A percentile compares a stretch with the other conserved stretches of the same genome.
Conservation (phyloP, 148 eudicot genomes). For the Rhododendron mucronatum region DNA sequence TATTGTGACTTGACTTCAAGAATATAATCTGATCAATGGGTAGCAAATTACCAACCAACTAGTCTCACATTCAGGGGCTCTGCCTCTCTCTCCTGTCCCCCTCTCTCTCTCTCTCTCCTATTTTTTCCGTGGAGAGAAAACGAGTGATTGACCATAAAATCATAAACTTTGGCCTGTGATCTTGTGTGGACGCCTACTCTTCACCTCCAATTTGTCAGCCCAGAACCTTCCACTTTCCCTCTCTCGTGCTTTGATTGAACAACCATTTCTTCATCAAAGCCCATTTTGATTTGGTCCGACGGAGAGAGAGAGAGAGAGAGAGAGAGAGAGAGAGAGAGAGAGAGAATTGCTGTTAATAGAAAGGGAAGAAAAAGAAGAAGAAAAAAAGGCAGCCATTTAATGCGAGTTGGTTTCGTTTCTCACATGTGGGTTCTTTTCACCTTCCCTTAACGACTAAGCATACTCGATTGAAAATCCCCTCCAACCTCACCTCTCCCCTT, state of each 20-base stretch:
- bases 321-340: neutral
- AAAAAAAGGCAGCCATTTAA: conserved; percentile 19
- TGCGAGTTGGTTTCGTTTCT: conserved; percentile 39
- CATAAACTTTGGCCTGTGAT: conserved; percentile 1
- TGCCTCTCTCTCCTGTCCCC: neutral
- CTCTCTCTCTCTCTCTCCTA: neutral
- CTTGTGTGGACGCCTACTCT: conserved; percentile 12
- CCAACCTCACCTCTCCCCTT: neutral
- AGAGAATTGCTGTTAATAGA: neutral
- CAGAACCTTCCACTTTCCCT: neutral
- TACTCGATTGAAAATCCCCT: neutral
- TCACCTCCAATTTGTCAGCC: neutral
- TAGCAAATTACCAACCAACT: too few species aligned
- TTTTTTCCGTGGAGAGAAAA: neutral
- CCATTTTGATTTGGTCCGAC: neutral
- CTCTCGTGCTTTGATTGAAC: neutral
- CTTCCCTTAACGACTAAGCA: conserved; percentile 44
- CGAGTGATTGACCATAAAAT: conserved; percentile 1
- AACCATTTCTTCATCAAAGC: neutral
- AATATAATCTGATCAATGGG: too few species aligned
- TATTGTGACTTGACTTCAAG: too few species aligned
- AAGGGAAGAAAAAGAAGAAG: neutral
- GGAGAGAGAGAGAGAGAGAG: neutral
- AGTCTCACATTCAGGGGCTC: too few species aligned
- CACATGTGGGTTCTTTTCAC: conserved; percentile 20